These are phyloP conservation scores for Suillus americanus DNA, from an alignment of 768 basidiomycete genomes.

Conservation along the genomic window DNA sequence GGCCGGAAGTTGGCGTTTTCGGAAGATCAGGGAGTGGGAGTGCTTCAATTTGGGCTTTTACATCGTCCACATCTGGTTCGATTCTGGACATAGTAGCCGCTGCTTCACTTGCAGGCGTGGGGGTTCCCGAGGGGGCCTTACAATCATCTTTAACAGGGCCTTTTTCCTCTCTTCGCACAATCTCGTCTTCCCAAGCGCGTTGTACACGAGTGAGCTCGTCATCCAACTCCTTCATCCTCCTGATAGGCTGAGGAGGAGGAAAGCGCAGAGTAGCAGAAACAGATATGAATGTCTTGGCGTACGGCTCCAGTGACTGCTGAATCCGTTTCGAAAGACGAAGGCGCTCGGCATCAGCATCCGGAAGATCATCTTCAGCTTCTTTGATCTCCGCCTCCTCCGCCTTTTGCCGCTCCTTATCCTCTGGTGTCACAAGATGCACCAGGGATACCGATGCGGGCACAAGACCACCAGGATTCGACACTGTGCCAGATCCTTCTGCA, in stretches of 20 bases:
- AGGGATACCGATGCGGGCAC: slow-evolving; percentile 26
- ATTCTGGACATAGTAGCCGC: slow-evolving; percentile 15
- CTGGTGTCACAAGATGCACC: slow-evolving; percentile 20
- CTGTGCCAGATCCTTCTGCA: slow-evolving; percentile 23
- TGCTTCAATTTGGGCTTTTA: slow-evolving; percentile 69
- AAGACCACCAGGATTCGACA: slow-evolving; percentile 12
- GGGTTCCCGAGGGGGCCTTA: slow-evolving; percentile 25
- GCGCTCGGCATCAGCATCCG: slow-evolving; percentile 72
- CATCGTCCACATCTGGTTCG: slow-evolving; percentile 41
- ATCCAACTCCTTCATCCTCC: slow-evolving; percentile 87
- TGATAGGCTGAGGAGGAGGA: slow-evolving; percentile 87
- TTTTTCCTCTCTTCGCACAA: slow-evolving; percentile 73
- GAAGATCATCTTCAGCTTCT: slow-evolving; percentile 47
- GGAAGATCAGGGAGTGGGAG: slow-evolving; percentile 36
- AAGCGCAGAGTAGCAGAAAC: slow-evolving; percentile 92
- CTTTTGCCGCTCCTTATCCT: slow-evolving; percentile 18
- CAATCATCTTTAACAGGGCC: slow-evolving; percentile 18
- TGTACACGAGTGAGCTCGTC: slow-evolving; percentile 68
- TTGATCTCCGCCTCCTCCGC: slow-evolving; percentile 18
- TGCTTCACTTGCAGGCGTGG: slow-evolving; percentile 28
- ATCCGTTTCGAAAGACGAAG: slow-evolving; percentile 73
- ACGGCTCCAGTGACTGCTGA: slow-evolving; percentile 79
- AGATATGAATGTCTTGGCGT: slow-evolving; percentile 85
- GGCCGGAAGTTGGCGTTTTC: slow-evolving; percentile 38
- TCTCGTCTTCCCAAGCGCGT: slow-evolving; percentile 85